A percentile compares a stretch with the other conserved stretches of the same genome.
phyloP scores from a whole-genome alignment of 768 basidiomycete species.

The Russula lepida region DNA sequence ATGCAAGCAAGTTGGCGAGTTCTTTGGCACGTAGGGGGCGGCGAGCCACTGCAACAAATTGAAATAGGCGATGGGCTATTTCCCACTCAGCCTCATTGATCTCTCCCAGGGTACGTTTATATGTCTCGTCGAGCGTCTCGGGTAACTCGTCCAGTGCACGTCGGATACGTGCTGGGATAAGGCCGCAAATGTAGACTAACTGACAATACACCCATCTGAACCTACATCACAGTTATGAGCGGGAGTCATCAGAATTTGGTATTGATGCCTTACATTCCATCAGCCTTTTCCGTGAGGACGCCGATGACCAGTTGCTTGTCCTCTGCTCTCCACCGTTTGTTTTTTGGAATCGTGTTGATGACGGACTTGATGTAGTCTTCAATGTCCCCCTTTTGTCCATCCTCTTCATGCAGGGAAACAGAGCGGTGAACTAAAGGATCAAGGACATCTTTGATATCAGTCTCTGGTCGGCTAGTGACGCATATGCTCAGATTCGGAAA shows the following conservation, averaged over 20 bases:
- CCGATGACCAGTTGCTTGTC: neutral
- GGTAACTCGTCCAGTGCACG: neutral
- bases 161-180: neutral
- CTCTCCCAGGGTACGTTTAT: neutral
- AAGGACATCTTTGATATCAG: neutral
- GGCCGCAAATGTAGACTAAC: neutral
- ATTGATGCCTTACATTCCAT: neutral
- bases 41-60: neutral
- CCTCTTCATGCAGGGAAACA: neutral
- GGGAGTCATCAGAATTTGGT: neutral
- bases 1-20: neutral
- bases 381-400: neutral
- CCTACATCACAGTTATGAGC: neutral
- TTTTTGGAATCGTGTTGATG: neutral
- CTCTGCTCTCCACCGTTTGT: neutral
- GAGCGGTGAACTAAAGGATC: neutral
- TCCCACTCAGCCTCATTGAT: neutral
- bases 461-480: neutral
- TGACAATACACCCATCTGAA: neutral
- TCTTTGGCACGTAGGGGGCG: neutral
- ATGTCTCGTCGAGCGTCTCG: neutral
- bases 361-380: neutral
- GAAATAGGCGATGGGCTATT: neutral
- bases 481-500: neutral
- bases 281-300: neutral